Conservation (phyloP, 2,329 filamentous ascomycete species). For the Cladobotryum mycophilum region DNA sequence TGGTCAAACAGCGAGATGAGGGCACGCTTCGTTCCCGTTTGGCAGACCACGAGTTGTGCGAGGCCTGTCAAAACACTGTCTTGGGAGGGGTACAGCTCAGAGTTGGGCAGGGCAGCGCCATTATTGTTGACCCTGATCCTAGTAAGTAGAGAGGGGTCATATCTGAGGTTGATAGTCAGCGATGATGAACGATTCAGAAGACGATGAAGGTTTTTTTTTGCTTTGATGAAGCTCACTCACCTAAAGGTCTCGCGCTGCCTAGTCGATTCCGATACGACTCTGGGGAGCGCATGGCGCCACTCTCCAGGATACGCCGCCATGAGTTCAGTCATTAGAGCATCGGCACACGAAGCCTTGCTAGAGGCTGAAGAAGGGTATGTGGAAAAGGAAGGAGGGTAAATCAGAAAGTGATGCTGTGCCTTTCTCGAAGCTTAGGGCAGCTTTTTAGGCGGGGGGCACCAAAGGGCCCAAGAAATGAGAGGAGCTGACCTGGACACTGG, state of each 20-base stretch:
- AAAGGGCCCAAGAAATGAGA: too few species aligned
- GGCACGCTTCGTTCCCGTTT: constrained; percentile 34
- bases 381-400: not conserved
- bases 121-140: constrained; percentile 1
- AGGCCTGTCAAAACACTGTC: constrained; percentile 37
- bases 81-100: constrained; percentile 16
- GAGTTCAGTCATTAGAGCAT: not conserved
- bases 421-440: too few species aligned
- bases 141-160: constrained; percentile 8
- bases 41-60: constrained; percentile 39
- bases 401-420: not conserved
- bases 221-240: constrained; percentile 5
- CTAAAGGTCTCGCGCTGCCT: constrained; percentile 13
- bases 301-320: constrained; percentile 4
- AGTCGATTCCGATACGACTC: constrained; percentile 10
- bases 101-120: constrained; percentile 5
- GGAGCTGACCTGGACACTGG: too few species aligned
- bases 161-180: constrained; percentile 1
- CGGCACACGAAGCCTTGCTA: not conserved
- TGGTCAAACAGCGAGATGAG: constrained; percentile 44
- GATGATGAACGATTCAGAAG: not conserved
- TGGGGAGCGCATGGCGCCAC: constrained; percentile 8
- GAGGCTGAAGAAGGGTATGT: not conserved
- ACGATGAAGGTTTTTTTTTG: too few species aligned
- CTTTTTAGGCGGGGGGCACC: not conserved